These are phyloP conservation scores for Arabidopsis arenosa DNA, from an alignment of 345 rosid species.

Conservation along the genomic window DNA sequence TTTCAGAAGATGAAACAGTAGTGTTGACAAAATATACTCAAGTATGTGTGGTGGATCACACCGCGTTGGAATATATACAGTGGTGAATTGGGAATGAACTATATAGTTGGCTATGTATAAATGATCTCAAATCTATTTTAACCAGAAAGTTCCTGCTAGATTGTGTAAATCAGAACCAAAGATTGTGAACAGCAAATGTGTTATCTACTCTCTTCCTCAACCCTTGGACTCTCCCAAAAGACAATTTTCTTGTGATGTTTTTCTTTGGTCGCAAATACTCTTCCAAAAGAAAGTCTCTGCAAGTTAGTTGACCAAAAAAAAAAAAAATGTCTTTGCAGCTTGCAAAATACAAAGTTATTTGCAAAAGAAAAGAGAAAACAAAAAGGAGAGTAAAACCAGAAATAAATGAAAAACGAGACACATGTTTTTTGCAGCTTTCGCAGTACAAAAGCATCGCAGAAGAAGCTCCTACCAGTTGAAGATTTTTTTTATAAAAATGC, in stretches of 20 bases:
- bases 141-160: background rate
- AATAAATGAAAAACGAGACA: background rate
- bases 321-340: too few species aligned
- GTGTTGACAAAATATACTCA: conserved; percentile 13
- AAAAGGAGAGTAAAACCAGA: background rate
- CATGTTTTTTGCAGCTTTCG: conserved; percentile 33
- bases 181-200: conserved; percentile 23
- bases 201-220: conserved; percentile 13
- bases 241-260: conserved; percentile 21
- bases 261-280: conserved; percentile 12
- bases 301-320: too few species aligned
- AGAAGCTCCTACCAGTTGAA: conserved; percentile 15
- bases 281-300: background rate
- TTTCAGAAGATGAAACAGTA: background rate
- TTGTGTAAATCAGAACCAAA: conserved; percentile 38
- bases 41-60: conserved; percentile 15
- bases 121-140: conserved; percentile 3
- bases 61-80: background rate
- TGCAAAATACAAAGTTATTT: background rate
- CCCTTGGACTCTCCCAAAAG: conserved; percentile 36
- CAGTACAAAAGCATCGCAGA: conserved; percentile 23
- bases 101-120: background rate
- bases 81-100: background rate
- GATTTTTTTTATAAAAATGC: background rate
- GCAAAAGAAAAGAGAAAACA: background rate